phyloP scores from a whole-genome alignment of 78 protist species.

The Blattamonas nauphoetae region DNA sequence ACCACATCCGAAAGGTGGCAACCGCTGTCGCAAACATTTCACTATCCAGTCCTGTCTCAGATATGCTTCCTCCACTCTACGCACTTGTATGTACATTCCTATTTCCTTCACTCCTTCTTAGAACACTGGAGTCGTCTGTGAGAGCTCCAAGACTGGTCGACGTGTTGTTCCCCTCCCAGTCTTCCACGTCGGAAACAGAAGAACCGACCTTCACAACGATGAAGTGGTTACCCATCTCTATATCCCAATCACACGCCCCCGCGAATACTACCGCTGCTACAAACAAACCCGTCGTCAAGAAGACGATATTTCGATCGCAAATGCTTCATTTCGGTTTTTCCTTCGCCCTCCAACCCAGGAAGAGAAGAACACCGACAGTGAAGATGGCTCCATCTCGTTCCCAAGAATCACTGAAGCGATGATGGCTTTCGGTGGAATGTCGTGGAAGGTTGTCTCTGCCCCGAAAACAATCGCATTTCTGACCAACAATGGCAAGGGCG shows the following conservation, averaged over 20 bases:
- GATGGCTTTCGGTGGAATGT: not conserved
- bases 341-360: not conserved
- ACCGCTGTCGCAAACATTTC: constrained; percentile 29
- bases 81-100: not conserved
- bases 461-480: not conserved
- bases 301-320: constrained; percentile 19
- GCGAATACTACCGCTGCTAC: not conserved
- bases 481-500: too few species aligned
- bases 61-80: not conserved
- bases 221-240: not conserved
- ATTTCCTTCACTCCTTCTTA: too few species aligned
- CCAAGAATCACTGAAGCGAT: not conserved
- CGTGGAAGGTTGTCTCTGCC: not conserved
- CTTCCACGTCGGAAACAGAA: not conserved
- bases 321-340: not conserved
- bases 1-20: constrained; percentile 23
- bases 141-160: too few species aligned
- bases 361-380: not conserved
- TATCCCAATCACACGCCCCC: not conserved
- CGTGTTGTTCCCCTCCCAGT: constrained; percentile 2
- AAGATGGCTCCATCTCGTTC: not conserved
- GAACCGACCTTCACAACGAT: not conserved
- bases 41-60: constrained; percentile 18
- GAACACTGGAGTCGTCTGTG: too few species aligned
- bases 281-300: constrained; percentile 13